Evolutionary conservation across 345 rosid genomes (phyloP), one percentile per base, ranked within the genome.

Genomic region (Bruguiera sexangula): DNA sequence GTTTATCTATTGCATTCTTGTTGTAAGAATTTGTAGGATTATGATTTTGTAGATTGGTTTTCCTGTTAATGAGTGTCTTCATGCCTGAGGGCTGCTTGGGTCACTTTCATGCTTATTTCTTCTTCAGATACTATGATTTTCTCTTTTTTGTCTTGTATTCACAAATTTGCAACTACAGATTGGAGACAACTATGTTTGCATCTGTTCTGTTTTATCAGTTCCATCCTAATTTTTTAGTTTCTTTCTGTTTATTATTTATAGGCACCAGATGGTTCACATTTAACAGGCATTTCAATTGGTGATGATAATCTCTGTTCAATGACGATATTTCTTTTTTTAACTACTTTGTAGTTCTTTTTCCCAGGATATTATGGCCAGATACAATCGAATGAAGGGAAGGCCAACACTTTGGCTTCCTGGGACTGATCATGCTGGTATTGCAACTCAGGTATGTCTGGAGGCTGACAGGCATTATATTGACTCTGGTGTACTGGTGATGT

Each of bases 371-470:
- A 87, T 94, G 98, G 85, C 86, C 76, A 85, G 98, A 78, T 91
- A 88, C 82, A 79, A 85, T 62, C 85, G 98, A 37, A 94, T 94
- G 98, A 94, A 81, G 79, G 98, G 97, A 67, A 91, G 84, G 75
- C 97, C 98, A 69, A 87, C 98, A 57, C 90, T 94, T 52, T 94
- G 98, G 98, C 83, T 94, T 83, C 98, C 98, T 46, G 97, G 98
- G 68, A 88, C 97, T 65, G 97, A 94, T 83, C 98, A 94, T 87
- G 98, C 98, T 67, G 98, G 97, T 57, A 94, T 91, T 61, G 98
- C 98, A 70, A 91, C 98, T 65, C 97, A 89, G 97, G 98, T 94
- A 68, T 24, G 71, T 79, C 61, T 76, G 62, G 60, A 30, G 57
- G 69, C 65, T 53, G 22, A 77, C 66, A 26, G 54, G 65, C 73